Evolutionary conservation across 768 basidiomycete genomes (phyloP), one percentile per base, ranked within the genome.

Genomic region (Obba rivulosa): DNA sequence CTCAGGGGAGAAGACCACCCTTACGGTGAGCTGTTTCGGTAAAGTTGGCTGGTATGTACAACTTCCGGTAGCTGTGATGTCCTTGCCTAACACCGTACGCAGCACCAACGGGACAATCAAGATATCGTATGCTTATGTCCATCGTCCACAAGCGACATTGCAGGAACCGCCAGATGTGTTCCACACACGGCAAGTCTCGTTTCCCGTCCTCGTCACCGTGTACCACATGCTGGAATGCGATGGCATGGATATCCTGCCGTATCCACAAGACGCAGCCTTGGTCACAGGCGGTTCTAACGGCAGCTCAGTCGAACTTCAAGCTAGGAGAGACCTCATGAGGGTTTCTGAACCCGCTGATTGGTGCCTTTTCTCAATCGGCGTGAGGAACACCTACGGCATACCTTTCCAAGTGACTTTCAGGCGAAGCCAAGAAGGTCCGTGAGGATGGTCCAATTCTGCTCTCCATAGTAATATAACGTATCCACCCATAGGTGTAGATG

Each of bases 221-320:
- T 96, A 97, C 62, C 89, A 90, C 56, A 94, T 94, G 75, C 79
- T 98, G 23, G 90, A 95, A 64, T 90, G 89, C 57, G 77, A 84
- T 53, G 74, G 76, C 34, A 85, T 97, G 81, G 85, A 90, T 55
- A 72, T 96, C 52, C 67, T 92, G 31, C 82, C 87, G 13, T 80
- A 89, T 72, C 76, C 18, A 31, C 28, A 54, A 56, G 16, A 43
- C 55, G 22, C 51, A 5, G 46, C 43, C 28, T 50, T 31, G 50
- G 57, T 24, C 47, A 54, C 31, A 41, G 53, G 43, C 8, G 54
- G 58, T 39, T 54, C 38, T 43, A 55, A 56, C 31, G 56, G 51
- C 49, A 55, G 41, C 38, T 53, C 45, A 41, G 60, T 31, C 34
- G 48, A 38, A 13, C 39, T 23, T 2, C 54, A 49, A 40, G 58